Conservation (phyloP, 2,329 filamentous ascomycete species). For the Xylariaceae sp. region DNA sequence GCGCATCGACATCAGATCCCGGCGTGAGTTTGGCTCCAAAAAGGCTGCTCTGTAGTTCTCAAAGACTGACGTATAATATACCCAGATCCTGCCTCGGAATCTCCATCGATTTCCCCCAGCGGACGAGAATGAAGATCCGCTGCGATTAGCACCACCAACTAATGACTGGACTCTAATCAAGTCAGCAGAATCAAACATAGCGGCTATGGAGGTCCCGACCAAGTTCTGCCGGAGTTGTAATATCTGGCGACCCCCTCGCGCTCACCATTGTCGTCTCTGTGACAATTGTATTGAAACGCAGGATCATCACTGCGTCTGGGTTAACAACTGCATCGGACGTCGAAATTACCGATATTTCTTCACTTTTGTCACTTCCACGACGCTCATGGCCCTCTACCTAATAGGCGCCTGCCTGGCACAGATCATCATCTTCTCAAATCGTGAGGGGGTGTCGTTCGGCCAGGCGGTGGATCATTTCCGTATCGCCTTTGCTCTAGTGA, state of each 20-base stretch:
- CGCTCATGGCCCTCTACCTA: conserved; percentile 71
- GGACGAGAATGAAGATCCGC: conserved; percentile 72
- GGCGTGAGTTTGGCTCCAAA: conserved; percentile 60
- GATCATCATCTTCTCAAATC: conserved; percentile 65
- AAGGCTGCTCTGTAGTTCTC: not conserved
- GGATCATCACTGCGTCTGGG: conserved; percentile 97
- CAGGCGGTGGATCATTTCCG: conserved; percentile 65
- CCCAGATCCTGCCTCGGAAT: conserved; percentile 87
- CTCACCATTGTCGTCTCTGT: conserved; percentile 93
- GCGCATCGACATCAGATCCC: conserved; percentile 87
- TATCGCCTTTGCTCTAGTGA: conserved; percentile 81
- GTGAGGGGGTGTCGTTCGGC: conserved; percentile 62
- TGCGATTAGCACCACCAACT: conserved; percentile 75
- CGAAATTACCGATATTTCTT: conserved; percentile 99
- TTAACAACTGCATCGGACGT: conserved; percentile 96
- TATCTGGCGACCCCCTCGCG: conserved; percentile 92
- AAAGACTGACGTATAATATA: conserved; percentile 7
- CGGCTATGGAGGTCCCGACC: conserved; percentile 95
- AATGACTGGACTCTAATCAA: conserved; percentile 94
- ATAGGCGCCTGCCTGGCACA: conserved; percentile 76
- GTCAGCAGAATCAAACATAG: conserved; percentile 66
- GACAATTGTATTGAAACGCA: conserved; percentile 97
- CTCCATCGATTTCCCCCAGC: conserved; percentile 80
- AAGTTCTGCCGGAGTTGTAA: conserved; percentile 98
- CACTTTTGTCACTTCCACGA: conserved; percentile 77